Evolutionary conservation across 176 grass and related monocot genomes (phyloP), one percentile per base, ranked within the genome.

Genomic region (Dendrocalamus sinicus): DNA sequence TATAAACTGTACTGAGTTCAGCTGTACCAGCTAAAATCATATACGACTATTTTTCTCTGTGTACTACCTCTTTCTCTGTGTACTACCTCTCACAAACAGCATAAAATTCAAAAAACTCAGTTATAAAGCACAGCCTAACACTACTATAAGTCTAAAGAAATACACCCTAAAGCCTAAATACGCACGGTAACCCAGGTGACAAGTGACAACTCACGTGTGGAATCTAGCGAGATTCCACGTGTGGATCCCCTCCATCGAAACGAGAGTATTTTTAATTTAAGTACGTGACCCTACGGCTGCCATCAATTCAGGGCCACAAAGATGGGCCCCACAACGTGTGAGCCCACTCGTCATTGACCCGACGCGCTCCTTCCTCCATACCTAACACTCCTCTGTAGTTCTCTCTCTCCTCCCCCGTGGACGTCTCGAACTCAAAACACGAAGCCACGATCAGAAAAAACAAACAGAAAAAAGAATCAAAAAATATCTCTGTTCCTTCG

Each of bases 291-390:
- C 24, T n/a, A 17, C 32, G 40, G 26, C 20, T 37, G 11, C 28
- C 11, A 1, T 0, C 19, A n/a, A n/a, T n/a, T n/a, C n/a, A 0
- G 52, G 48, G 44, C 2, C 48, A 0, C 5, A 8, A 0, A 0
- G 0, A 7, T 0, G 2, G 71, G 72, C 0, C 84, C 77, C 78
- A 46, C 12, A 26, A 10, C 4, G 5, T 11, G 19, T 20, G 35
- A 61, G 51, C 77, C 88, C 63, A 90, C 78, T 64, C 17, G 77
- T 85, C 77, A 64, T 81, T 4, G 50, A 68, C 77, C 11, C 1
- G 9, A 60, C 35, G 11, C 0, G 11, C 19, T 23, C 14, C 73
- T 37, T 10, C 9, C 4, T 3, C 7, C 23, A 24, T 48, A 7
- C 44, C 51, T 13, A 30, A 19, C 40, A 1, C 67, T 19, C 70